These are phyloP conservation scores for Rhodotorula sp. DNA, from an alignment of 1,284 basidiomycete species.

Conservation along the genomic window DNA sequence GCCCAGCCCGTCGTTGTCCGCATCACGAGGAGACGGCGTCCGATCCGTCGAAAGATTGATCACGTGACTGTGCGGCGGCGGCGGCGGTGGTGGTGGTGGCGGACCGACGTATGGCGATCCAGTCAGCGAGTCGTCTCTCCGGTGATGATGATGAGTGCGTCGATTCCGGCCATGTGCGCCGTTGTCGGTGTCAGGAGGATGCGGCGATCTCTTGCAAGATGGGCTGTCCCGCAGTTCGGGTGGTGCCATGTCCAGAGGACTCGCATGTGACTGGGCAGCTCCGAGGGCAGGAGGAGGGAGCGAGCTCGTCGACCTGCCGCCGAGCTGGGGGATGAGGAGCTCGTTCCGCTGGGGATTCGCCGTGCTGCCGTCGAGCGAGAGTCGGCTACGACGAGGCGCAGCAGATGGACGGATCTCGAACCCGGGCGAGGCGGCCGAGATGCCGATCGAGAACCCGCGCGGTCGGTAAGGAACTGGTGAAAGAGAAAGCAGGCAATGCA, in stretches of 20 bases:
- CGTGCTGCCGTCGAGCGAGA: neutral
- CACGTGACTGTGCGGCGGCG: neutral
- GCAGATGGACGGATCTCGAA: constrained; percentile 42
- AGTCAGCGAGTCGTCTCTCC: neutral
- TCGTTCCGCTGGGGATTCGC: constrained; percentile 4
- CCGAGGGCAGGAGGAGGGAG: neutral
- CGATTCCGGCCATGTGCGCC: neutral
- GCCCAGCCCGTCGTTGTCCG: neutral
- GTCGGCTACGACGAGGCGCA: neutral
- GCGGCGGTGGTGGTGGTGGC: no score
- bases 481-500: no score
- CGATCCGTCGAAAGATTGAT: neutral
- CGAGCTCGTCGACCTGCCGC: neutral
- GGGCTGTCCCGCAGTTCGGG: neutral
- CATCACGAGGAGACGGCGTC: neutral
- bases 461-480: constrained; percentile 29
- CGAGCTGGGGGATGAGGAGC: neutral
- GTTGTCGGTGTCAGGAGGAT: no score
- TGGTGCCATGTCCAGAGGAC: neutral
- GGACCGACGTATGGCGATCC: constrained; percentile 21
- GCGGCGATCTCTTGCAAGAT: no score
- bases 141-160: neutral
- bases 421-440: constrained; percentile 43
- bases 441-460: constrained; percentile 42
- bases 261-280: neutral